A percentile compares a stretch with the other conserved stretches of the same genome.
Evolutionary conservation across 768 basidiomycete genomes (phyloP).

Genomic region (Mycena polygramma): DNA sequence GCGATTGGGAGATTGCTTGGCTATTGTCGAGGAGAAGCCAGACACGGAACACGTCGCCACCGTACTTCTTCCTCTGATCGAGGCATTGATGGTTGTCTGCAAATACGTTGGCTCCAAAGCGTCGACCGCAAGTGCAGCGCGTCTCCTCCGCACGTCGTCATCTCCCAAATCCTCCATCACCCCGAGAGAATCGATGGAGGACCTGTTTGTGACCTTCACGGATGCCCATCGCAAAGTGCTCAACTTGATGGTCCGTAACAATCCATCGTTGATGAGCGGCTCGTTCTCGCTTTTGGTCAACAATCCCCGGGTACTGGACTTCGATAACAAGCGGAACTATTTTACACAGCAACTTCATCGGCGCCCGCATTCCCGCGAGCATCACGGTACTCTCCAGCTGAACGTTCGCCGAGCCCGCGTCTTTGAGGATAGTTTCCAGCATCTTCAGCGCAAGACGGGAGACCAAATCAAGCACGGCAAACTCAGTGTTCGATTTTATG

Average conservation of each 20-base stretch:
- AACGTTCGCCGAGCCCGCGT: constrained; percentile 92
- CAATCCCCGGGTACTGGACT: constrained; percentile 97
- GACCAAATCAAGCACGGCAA: constrained; percentile 99
- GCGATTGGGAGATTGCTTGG: constrained; percentile 90
- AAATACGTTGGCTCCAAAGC: constrained; percentile 88
- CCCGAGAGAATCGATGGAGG: constrained; percentile 85
- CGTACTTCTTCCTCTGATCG: constrained; percentile 93
- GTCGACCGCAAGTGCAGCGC: constrained; percentile 52
- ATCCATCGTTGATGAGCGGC: constrained; percentile 97
- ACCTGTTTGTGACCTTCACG: constrained; percentile 93
- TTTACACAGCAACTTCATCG: constrained; percentile 93
- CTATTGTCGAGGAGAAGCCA: constrained; percentile 82
- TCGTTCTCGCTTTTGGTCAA: constrained; percentile 97
- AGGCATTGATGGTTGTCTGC: constrained; percentile 98
- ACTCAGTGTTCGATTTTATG: constrained; percentile 94
- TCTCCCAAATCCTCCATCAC: constrained; percentile 80
- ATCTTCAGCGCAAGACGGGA: constrained; percentile 89
- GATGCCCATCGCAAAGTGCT: constrained; percentile 93
- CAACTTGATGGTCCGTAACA: constrained; percentile 98
- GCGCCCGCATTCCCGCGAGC: constrained; percentile 83
- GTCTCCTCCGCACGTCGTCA: constrained; percentile 70
- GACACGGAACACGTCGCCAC: constrained; percentile 92
- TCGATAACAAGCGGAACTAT: constrained; percentile 99
- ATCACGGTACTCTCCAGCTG: constrained; percentile 85
- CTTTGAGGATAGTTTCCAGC: constrained; percentile 97